Evolutionary conservation across 2,329 filamentous ascomycete genomes (phyloP).

Genomic region (Pleomassaria siparia): DNA sequence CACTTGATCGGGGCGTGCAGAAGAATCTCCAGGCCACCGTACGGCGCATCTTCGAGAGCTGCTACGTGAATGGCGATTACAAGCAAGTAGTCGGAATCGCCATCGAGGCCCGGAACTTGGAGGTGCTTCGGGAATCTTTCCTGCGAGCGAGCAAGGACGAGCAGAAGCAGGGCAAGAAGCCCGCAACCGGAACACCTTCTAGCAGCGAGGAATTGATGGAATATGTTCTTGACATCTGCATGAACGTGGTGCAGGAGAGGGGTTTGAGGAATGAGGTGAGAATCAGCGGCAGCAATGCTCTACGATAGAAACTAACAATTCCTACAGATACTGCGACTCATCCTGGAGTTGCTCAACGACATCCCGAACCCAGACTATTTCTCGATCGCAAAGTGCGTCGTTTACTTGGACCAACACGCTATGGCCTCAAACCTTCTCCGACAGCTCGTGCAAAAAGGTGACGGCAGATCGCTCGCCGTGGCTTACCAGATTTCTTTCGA

Average conservation of each 20-base stretch:
- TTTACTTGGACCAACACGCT: slow-evolving; percentile 89
- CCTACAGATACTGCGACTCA: slow-evolving; percentile 80
- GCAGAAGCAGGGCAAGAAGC: slow-evolving; percentile 64
- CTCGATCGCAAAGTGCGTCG: slow-evolving; percentile 95
- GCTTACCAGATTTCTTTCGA: slow-evolving; percentile 99
- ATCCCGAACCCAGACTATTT: slow-evolving; percentile 95
- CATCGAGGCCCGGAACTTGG: slow-evolving; percentile 88
- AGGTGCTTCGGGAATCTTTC: slow-evolving; percentile 83
- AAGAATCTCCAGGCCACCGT: slow-evolving; percentile 80
- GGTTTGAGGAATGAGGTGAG: slow-evolving; percentile 71
- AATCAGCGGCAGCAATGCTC: too few species aligned
- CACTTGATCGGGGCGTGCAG: slow-evolving; percentile 73
- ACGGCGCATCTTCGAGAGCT: slow-evolving; percentile 87
- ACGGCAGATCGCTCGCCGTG: slow-evolving; percentile 75
- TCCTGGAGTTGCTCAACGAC: slow-evolving; percentile 92
- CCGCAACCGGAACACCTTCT: slow-evolving; percentile 53
- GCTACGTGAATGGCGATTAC: slow-evolving; percentile 82
- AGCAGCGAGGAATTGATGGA: slow-evolving; percentile 93
- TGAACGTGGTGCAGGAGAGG: slow-evolving; percentile 95
- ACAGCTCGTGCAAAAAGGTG: slow-evolving; percentile 77
- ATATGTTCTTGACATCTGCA: slow-evolving; percentile 92
- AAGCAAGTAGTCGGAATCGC: slow-evolving; percentile 96
- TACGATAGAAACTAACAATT: slow-evolving; percentile 16
- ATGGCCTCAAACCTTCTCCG: slow-evolving; percentile 86
- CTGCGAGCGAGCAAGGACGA: slow-evolving; percentile 86